Base-by-base conservation (phyloP, 1,139 yeast species). In the Kurtzmaniella quercitrusa region DNA sequence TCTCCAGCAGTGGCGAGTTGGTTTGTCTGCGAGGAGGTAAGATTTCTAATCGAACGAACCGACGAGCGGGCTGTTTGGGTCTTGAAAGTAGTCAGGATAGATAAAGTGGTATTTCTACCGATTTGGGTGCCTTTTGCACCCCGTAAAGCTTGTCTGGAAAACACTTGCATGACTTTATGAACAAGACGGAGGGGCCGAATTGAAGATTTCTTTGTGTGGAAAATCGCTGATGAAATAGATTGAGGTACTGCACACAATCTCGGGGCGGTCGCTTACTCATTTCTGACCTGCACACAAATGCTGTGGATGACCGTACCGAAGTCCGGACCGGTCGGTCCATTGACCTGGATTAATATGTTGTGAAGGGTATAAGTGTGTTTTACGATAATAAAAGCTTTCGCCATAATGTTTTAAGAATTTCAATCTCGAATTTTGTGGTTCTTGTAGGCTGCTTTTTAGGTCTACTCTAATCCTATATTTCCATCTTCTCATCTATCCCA, bases 1-100 rank as follows among this genome's bases (percentile, higher is more conserved):
- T 59, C 61, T 2, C 52, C 21, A 50, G 38, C 38, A 15, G 41
- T 21, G 20, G 38, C 36, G 19, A 32, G 34, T 6, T 9, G 9
- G 28, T 45, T 30, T 16, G 34, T 28, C 16, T 23, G 22, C 21
- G 39, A 28, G 20, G 37, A 33, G 16, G 26, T 34, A 14, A 34
- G 21, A 4, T 18, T 34, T 34, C 37, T 34, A 16, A 34, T 33
- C 3, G 19, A 19, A 16, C 36, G 36, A 7, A 19, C 20, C n/a
- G 36, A 17, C 7, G 14, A 19, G 9, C 18, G 34, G 34, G 34
- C 16, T 30, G 18, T 30, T 30, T 14, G 18, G 18, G 34, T 14
- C 12, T 18, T 11, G 11, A 16, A 30, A 30, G 18, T 30, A 14
- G 34, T 9, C 34, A 30, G 30, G n/a, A 26, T 14, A 16, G 15